Conservation (phyloP, 352 stramenopile species). For the Phytophthora aleatoria region DNA sequence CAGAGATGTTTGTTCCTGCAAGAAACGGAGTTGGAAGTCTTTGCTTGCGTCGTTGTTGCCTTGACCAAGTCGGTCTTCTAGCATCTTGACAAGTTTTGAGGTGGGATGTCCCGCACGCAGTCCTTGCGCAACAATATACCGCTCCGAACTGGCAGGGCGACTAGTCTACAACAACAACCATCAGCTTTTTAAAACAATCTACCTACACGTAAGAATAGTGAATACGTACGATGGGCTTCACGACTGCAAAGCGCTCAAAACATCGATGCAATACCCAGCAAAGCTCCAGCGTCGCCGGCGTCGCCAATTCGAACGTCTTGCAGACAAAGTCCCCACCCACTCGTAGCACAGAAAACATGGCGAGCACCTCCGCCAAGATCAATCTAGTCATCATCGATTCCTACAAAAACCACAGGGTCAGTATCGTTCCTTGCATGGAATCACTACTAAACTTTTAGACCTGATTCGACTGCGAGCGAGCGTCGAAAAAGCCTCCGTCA, state of each 20-base stretch:
- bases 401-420: conserved; percentile 25
- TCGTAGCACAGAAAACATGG: conserved; percentile 61
- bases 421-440: background rate
- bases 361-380: conserved; percentile 59
- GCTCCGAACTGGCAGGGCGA: conserved; percentile 79
- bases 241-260: conserved; percentile 64
- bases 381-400: conserved; percentile 70
- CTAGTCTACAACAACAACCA: conserved; percentile 54
- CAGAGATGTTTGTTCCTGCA: conserved; percentile 23
- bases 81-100: conserved; percentile 22
- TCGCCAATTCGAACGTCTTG: conserved; percentile 83
- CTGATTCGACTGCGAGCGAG: conserved; percentile 64
- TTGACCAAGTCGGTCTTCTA: conserved; percentile 36
- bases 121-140: conserved; percentile 59
- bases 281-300: conserved; percentile 61
- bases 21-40: conserved; percentile 13
- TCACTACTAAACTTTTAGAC: conserved; percentile 23
- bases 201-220: background rate
- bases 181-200: background rate
- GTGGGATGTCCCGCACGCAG: conserved; percentile 28
- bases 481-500: conserved; percentile 77
- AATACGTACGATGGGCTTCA: conserved; percentile 59
- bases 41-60: conserved; percentile 1
- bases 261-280: conserved; percentile 66
- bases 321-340: conserved; percentile 66